These are phyloP conservation scores for Lyophyllum shimeji DNA, from an alignment of 768 basidiomycete species.

Conservation along the genomic window DNA sequence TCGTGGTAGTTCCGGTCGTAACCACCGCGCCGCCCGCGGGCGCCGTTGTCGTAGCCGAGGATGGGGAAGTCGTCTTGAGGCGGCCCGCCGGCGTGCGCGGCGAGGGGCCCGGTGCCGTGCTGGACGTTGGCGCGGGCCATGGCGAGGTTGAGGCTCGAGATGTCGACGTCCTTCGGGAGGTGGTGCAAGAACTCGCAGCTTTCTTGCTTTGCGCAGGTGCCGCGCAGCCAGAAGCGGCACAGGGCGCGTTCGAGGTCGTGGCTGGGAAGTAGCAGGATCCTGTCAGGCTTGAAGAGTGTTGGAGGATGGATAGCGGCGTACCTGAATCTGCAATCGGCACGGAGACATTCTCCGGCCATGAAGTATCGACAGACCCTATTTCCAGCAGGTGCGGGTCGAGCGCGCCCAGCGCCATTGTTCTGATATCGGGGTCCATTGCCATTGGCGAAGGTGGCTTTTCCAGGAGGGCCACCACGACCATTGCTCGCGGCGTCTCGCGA, in stretches of 20 bases:
- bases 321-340: constrained; percentile 99
- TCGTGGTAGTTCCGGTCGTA: constrained; percentile 59
- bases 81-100: constrained; percentile 38
- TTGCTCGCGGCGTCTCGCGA: constrained; percentile 50
- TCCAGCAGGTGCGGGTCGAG: constrained; percentile 53
- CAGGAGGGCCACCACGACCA: constrained; percentile 38
- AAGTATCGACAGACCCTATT: constrained; percentile 95
- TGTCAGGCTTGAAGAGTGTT: neutral
- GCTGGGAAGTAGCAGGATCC: constrained; percentile 36
- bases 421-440: constrained; percentile 40
- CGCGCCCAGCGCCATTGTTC: constrained; percentile 42
- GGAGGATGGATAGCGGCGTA: constrained; percentile 31
- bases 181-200: constrained; percentile 96
- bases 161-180: constrained; percentile 83
- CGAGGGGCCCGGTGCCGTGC: constrained; percentile 42
- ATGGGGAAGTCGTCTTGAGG: constrained; percentile 74
- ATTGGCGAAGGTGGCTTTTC: constrained; percentile 28
- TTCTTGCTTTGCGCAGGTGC: constrained; percentile 96
- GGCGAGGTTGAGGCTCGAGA: constrained; percentile 63
- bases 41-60: constrained; percentile 47
- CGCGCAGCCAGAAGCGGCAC: constrained; percentile 96
- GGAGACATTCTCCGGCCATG: constrained; percentile 91
- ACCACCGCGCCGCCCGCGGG: constrained; percentile 44
- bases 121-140: constrained; percentile 68
- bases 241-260: constrained; percentile 94